phyloP scores from a whole-genome alignment of 805 yeast genomes.

The Suhomyces sp. region DNA sequence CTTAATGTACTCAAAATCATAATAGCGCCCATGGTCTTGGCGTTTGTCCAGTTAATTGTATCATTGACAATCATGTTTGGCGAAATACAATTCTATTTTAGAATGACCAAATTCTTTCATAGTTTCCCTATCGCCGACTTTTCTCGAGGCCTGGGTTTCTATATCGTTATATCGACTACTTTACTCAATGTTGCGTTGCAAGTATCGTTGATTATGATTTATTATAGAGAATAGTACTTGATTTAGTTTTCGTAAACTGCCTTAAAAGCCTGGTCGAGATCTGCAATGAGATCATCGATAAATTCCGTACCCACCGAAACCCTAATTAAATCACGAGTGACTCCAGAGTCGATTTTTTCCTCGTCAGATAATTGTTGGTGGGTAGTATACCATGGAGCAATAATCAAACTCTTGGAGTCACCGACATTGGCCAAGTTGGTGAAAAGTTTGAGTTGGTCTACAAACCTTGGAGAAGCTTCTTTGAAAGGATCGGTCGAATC shows the following conservation, averaged over 20 bases:
- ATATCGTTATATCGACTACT: background rate
- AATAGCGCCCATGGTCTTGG: background rate
- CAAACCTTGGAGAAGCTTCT: slow-evolving; percentile 79
- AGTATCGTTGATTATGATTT: background rate
- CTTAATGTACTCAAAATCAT: background rate
- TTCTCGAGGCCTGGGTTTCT: background rate
- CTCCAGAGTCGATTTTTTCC: slow-evolving; percentile 83
- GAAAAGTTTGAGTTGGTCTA: slow-evolving; percentile 78
- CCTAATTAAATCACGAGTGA: slow-evolving; percentile 83
- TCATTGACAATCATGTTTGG: background rate
- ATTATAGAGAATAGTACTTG: background rate
- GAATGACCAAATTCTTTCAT: background rate
- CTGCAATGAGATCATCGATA: slow-evolving; percentile 68
- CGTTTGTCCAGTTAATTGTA: background rate
- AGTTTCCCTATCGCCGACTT: background rate
- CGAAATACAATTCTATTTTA: background rate
- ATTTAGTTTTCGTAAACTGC: slow-evolving; percentile 41
- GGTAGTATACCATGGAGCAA: slow-evolving; percentile 94
- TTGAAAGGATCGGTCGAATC: slow-evolving; percentile 52
- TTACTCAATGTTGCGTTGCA: background rate
- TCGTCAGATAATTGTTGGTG: slow-evolving; percentile 86
- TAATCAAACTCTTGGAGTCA: slow-evolving; percentile 91
- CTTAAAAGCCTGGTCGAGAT: slow-evolving; percentile 79
- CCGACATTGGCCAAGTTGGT: slow-evolving; percentile 96
- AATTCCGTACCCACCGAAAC: slow-evolving; percentile 87